Evolutionary conservation across 805 yeast genomes (phyloP).

Genomic region (Myxozyma sirexii): DNA sequence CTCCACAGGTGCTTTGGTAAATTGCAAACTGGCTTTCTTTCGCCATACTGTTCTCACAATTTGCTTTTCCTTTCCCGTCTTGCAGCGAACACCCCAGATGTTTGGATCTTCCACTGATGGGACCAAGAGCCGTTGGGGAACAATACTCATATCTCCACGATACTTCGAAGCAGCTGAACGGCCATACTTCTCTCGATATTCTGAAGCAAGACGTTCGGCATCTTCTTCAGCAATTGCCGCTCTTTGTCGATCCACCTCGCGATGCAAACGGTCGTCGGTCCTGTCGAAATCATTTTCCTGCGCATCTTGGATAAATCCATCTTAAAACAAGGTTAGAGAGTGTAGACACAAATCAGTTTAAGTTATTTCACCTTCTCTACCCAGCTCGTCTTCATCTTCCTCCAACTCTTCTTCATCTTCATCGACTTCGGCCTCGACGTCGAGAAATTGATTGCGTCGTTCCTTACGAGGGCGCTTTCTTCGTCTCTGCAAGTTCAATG

Average conservation of each 20-base stretch:
- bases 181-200: slow-evolving; percentile 89
- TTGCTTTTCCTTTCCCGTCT: slow-evolving; percentile 91
- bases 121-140: slow-evolving; percentile 87
- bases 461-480: slow-evolving; percentile 48
- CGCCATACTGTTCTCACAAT: slow-evolving; percentile 81
- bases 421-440: slow-evolving; percentile 98
- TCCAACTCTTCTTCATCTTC: slow-evolving; percentile 94
- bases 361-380: slow-evolving; percentile 69
- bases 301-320: slow-evolving; percentile 57
- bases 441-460: slow-evolving; percentile 81
- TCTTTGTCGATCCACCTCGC: slow-evolving; percentile 85
- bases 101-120: slow-evolving; percentile 97
- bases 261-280: slow-evolving; percentile 76
- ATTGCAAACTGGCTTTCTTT: slow-evolving; percentile 76
- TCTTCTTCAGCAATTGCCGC: slow-evolving; percentile 90
- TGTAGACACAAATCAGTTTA: neutral
- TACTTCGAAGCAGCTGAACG: slow-evolving; percentile 78
- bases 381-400: slow-evolving; percentile 92
- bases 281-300: slow-evolving; percentile 55
- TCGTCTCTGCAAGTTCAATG: slow-evolving; percentile 25
- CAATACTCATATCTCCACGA: slow-evolving; percentile 81
- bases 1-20: slow-evolving; percentile 76
- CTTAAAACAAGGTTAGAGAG: slow-evolving; percentile 41
- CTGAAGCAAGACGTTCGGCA: slow-evolving; percentile 91
- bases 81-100: slow-evolving; percentile 92